Conservation (phyloP, 1,284 basidiomycete species). For the Schizophyllum amplum region DNA sequence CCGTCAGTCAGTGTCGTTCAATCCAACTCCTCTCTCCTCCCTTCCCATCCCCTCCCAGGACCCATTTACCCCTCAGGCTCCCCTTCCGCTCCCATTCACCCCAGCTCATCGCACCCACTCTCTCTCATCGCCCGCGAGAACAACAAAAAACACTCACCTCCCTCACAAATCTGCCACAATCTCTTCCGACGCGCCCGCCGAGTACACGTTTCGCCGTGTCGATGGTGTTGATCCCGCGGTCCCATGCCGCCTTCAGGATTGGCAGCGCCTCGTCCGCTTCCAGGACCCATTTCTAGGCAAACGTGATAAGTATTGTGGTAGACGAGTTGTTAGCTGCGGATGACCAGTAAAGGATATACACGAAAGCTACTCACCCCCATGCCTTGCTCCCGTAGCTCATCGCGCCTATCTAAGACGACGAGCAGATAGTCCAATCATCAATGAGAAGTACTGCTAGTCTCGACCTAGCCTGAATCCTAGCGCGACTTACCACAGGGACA, state of each 20-base stretch:
- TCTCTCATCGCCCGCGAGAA: no score
- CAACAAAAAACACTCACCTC: conserved; percentile 3
- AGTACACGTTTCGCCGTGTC: conserved; percentile 55
- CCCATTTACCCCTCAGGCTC: no score
- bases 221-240: conserved; percentile 33
- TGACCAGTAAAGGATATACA: background rate
- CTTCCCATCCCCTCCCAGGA: no score
- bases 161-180: conserved; percentile 42
- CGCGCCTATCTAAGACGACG: conserved; percentile 9
- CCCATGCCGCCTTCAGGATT: conserved; percentile 40
- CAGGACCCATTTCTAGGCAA: conserved; percentile 31
- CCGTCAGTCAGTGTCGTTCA: background rate
- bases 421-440: background rate
- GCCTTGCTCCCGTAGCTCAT: conserved; percentile 12
- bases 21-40: background rate
- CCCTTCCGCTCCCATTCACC: no score
- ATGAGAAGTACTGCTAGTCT: background rate
- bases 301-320: no score
- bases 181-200: conserved; percentile 38
- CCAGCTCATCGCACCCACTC: no score
- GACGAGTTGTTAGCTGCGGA: background rate
- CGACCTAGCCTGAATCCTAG: background rate
- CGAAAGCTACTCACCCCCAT: conserved; percentile 9
- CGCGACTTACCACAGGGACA: conserved; percentile 12
- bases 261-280: conserved; percentile 31